Percentiles rank a stretch among this genome's conserved stretches.
Evolutionary conservation across 1,139 yeast genomes (phyloP).

Genomic region (Lodderomyces orthopsilosis): DNA sequence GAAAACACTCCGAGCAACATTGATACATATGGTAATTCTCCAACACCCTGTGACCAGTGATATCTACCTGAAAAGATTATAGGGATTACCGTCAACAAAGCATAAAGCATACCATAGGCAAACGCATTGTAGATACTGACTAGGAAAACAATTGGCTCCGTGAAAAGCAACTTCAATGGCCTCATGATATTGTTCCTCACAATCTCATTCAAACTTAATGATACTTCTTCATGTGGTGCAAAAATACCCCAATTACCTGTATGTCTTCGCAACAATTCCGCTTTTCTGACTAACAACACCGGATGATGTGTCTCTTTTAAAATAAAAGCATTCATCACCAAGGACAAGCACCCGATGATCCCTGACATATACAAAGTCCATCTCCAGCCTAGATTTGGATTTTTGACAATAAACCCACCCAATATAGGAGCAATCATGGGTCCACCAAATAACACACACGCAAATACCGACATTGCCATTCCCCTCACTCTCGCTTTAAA

Average conservation of each 20-base stretch:
- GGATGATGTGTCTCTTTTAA: constrained; percentile 51
- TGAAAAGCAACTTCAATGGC: constrained; percentile 64
- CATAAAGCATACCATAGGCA: constrained; percentile 76
- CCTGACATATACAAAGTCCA: constrained; percentile 58
- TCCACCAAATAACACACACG: constrained; percentile 40
- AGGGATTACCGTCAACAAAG: constrained; percentile 78
- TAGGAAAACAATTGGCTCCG: constrained; percentile 70
- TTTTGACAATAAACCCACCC: constrained; percentile 34
- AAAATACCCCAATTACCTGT: constrained; percentile 73
- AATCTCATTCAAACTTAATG: constrained; percentile 59
- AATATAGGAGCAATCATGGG: constrained; percentile 45
- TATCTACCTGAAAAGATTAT: constrained; percentile 64
- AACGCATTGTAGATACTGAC: constrained; percentile 76
- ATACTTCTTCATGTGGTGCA: constrained; percentile 78
- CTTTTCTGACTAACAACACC: constrained; percentile 55
- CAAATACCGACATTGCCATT: constrained; percentile 32
- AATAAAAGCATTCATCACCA: constrained; percentile 27
- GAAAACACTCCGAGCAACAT: constrained; percentile 57
- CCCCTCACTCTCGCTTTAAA: constrained; percentile 35
- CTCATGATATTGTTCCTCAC: constrained; percentile 66
- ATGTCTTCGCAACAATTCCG: constrained; percentile 54
- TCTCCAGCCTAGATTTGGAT: constrained; percentile 47
- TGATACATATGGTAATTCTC: constrained; percentile 61
- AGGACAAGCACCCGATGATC: constrained; percentile 39
- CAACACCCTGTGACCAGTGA: constrained; percentile 49